These are phyloP conservation scores for Picea mariana DNA, from an alignment of 83 land plant species.

Conservation along the genomic window DNA sequence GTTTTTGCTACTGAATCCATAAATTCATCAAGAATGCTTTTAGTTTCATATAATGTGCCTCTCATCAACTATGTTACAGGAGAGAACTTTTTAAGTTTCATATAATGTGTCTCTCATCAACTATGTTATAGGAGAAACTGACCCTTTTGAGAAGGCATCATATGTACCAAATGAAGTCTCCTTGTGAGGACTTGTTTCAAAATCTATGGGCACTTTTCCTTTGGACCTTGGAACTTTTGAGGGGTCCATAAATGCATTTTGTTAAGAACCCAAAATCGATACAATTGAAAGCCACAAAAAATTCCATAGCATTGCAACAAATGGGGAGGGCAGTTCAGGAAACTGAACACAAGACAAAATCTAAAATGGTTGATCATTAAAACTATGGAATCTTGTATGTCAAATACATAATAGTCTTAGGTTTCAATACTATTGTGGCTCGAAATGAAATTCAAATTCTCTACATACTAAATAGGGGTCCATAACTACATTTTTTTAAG, in stretches of 20 bases:
- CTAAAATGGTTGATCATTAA: background rate
- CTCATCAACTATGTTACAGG: slow-evolving; percentile 18
- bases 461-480: too few relatives aligned
- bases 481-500: too few relatives aligned
- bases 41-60: slow-evolving; percentile 18
- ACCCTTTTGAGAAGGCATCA: slow-evolving; percentile 56
- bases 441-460: background rate
- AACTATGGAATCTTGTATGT: background rate
- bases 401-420: background rate
- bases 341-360: background rate
- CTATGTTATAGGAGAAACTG: slow-evolving; percentile 32
- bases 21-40: background rate
- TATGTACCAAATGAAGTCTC: slow-evolving; percentile 58
- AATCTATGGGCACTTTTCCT: slow-evolving; percentile 57
- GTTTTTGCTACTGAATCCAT: background rate
- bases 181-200: slow-evolving; percentile 65
- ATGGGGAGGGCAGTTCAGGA: too few relatives aligned
- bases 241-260: too few relatives aligned
- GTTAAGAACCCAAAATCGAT: too few relatives aligned
- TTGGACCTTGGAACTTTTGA: slow-evolving; percentile 42
- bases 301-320: too few relatives aligned
- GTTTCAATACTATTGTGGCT: background rate
- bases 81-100: slow-evolving; percentile 26
- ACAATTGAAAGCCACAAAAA: too few relatives aligned
- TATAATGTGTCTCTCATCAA: slow-evolving; percentile 10